These are phyloP conservation scores for Lactarius hatsudake DNA, from an alignment of 768 basidiomycete species.

Conservation along the genomic window DNA sequence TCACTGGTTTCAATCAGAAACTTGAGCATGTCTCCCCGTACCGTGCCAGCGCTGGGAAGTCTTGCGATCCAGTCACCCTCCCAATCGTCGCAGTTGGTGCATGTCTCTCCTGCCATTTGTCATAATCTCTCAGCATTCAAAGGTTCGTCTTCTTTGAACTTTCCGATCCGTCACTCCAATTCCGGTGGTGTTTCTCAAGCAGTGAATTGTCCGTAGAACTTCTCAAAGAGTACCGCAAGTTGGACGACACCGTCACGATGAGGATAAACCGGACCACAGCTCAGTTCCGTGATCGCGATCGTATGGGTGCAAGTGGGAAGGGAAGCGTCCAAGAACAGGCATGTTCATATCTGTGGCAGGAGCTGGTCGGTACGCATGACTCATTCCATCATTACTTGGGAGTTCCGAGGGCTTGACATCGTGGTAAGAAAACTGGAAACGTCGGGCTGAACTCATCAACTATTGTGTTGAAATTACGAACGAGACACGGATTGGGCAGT, in stretches of 20 bases:
- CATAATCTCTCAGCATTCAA: conserved; percentile 76
- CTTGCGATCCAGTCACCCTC: conserved; percentile 66
- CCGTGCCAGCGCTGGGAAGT: conserved; percentile 55
- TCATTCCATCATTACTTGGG: conserved; percentile 27
- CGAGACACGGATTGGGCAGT: conserved; percentile 49
- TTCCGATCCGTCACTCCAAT: conserved; percentile 7
- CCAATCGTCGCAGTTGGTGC: conserved; percentile 58
- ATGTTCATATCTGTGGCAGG: conserved; percentile 73
- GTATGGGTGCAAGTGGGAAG: conserved; percentile 43
- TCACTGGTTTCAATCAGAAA: not conserved
- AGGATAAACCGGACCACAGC: conserved; percentile 78
- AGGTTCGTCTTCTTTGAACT: conserved; percentile 40
- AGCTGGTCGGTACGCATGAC: conserved; percentile 59
- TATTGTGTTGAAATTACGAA: conserved; percentile 76
- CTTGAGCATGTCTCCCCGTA: conserved; percentile 40
- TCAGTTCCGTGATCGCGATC: conserved; percentile 68
- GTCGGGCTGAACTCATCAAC: conserved; percentile 66
- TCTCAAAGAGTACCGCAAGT: conserved; percentile 73
- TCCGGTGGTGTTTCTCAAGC: conserved; percentile 10
- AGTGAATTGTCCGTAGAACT: conserved; percentile 50
- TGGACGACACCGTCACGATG: conserved; percentile 81
- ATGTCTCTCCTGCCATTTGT: conserved; percentile 71
- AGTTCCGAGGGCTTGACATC: conserved; percentile 40
- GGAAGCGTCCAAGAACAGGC: conserved; percentile 68
- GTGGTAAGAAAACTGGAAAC: conserved; percentile 55